phyloP scores from a whole-genome alignment of 2,329 filamentous ascomycete species.

The Rhynchosporium secalis region DNA sequence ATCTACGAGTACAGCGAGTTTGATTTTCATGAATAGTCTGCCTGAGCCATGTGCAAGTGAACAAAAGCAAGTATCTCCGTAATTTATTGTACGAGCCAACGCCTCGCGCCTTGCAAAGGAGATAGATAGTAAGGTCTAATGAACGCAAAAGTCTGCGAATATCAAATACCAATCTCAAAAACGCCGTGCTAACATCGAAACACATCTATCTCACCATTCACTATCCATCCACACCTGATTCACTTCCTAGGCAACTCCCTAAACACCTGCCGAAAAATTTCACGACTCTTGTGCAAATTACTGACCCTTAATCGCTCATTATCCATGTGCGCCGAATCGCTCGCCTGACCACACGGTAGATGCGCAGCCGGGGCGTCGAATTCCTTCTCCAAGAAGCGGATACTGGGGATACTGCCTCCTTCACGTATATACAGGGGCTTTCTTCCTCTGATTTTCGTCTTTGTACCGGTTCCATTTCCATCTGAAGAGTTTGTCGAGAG shows the following conservation, averaged over 20 bases:
- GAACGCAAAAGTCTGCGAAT: background rate
- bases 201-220: background rate
- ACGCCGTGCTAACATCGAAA: conserved; percentile 14
- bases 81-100: background rate
- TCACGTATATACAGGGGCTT: conserved; percentile 92
- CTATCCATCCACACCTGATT: background rate
- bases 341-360: conserved; percentile 90
- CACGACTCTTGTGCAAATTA: conserved; percentile 87
- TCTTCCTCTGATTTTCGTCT: conserved; percentile 35
- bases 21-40: background rate
- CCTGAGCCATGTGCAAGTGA: background rate
- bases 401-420: conserved; percentile 91
- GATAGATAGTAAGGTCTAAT: background rate
- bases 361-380: conserved; percentile 90
- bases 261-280: conserved; percentile 89
- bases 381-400: conserved; percentile 91
- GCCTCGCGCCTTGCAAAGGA: background rate
- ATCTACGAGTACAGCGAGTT: background rate
- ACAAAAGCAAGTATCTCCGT: conserved; percentile 1
- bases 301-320: conserved; percentile 88
- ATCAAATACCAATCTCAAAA: background rate
- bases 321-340: conserved; percentile 89
- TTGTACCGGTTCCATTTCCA: conserved; percentile 8
- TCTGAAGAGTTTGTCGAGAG: conserved; percentile 7
- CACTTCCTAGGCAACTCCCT: conserved; percentile 40